Evolutionary conservation across 108 stramenopile species (phyloP).

Genomic region (Tribonema minus): DNA sequence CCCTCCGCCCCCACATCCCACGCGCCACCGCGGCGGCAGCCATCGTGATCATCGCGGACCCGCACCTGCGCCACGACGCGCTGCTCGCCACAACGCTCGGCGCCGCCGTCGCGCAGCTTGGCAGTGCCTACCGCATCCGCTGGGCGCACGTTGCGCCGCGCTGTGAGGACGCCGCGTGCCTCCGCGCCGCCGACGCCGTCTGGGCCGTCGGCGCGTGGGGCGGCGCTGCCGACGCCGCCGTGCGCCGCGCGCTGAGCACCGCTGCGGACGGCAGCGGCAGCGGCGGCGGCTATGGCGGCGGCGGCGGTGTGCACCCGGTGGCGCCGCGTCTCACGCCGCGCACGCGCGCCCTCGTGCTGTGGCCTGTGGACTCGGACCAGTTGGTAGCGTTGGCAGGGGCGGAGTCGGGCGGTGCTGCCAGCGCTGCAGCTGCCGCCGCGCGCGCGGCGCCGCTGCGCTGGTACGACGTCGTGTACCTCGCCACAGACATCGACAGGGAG

Average conservation of each 20-base stretch:
- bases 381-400: background rate
- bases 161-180: background rate
- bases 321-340: background rate
- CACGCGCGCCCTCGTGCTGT: constrained; percentile 6
- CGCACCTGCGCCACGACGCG: too few relatives aligned
- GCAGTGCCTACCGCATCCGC: too few relatives aligned
- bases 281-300: background rate
- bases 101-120: too few relatives aligned
- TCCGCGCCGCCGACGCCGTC: constrained; percentile 5
- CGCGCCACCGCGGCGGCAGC: too few relatives aligned
- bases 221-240: constrained; percentile 13
- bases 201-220: constrained; percentile 32
- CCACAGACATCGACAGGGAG: constrained; percentile 1
- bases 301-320: too few relatives aligned
- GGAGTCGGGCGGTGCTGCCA: background rate
- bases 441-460: constrained; percentile 4
- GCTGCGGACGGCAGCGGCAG: background rate
- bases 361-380: background rate
- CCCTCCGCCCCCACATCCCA: too few relatives aligned
- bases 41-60: too few relatives aligned
- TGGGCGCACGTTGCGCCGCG: too few relatives aligned
- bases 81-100: too few relatives aligned
- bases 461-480: constrained; percentile 38
- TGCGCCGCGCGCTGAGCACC: constrained; percentile 3
- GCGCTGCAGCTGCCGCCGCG: background rate